Percentiles rank a stretch among this genome's conserved stretches.
Evolutionary conservation across 2,329 filamentous ascomycete species (phyloP).

Genomic region (Cladosporium sp.): DNA sequence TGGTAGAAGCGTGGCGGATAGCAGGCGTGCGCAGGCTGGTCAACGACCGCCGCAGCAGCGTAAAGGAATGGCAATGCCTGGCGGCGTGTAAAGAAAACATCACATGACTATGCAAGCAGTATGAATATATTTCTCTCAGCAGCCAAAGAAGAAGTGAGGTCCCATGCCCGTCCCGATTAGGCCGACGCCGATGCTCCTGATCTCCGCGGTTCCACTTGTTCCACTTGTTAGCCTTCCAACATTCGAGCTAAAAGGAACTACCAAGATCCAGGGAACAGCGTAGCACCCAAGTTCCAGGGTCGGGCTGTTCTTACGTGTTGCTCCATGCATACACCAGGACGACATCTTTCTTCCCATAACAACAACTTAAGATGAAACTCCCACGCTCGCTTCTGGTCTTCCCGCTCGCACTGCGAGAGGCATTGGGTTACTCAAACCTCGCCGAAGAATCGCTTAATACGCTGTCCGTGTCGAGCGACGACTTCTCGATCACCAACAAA

Average conservation of each 20-base stretch:
- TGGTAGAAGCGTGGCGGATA: not conserved
- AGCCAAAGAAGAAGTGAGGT: constrained; percentile 16
- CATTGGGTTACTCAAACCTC: constrained; percentile 58
- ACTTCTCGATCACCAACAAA: constrained; percentile 69
- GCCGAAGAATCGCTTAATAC: constrained; percentile 72
- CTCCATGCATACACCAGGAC: not conserved
- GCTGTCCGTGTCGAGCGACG: constrained; percentile 66
- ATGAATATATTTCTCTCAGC: not conserved
- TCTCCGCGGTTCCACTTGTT: constrained; percentile 10
- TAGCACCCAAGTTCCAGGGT: not conserved
- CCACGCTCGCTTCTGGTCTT: constrained; percentile 28
- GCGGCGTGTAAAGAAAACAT: constrained; percentile 19
- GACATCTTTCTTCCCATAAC: not conserved
- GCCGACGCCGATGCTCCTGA: not conserved
- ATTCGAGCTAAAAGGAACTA: constrained; percentile 6
- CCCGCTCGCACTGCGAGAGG: constrained; percentile 34
- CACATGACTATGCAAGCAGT: constrained; percentile 15
- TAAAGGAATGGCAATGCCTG: constrained; percentile 15
- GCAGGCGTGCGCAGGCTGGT: constrained; percentile 9
- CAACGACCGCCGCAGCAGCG: constrained; percentile 4
- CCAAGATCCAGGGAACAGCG: constrained; percentile 2
- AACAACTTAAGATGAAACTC: constrained; percentile 25
- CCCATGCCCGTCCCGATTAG: not conserved
- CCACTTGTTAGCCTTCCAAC: constrained; percentile 11
- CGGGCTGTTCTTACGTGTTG: not conserved